Evolutionary conservation across 495 filamentous ascomycete species (phyloP).

Genomic region (Penicillium angulare): DNA sequence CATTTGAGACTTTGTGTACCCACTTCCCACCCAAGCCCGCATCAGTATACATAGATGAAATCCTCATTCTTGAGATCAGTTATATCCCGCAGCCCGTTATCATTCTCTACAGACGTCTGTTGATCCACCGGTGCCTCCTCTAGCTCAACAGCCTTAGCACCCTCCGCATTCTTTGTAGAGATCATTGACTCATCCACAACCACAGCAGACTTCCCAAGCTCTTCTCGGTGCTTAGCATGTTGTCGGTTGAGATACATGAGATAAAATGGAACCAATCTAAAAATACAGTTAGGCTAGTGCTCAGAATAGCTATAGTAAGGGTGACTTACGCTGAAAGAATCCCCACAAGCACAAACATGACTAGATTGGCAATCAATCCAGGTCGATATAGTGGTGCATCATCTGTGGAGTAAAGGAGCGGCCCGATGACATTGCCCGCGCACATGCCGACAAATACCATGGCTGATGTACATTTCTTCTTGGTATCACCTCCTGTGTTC

Average conservation of each 20-base stretch:
- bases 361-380: conserved; percentile 25
- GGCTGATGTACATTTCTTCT: conserved; percentile 23
- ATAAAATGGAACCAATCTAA: conserved; percentile 32
- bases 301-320: not conserved
- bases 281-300: not conserved
- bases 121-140: conserved; percentile 16
- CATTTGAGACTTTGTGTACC: too few species aligned
- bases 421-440: conserved; percentile 24
- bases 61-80: conserved; percentile 31
- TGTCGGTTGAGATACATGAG: conserved; percentile 47
- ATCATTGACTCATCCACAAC: conserved; percentile 24
- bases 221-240: conserved; percentile 43
- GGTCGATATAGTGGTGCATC: conserved; percentile 25
- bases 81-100: conserved; percentile 25
- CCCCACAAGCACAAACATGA: conserved; percentile 23
- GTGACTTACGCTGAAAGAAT: conserved; percentile 20
- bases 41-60: conserved; percentile 28
- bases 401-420: conserved; percentile 21
- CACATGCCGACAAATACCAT: conserved; percentile 25
- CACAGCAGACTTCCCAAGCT: conserved; percentile 25
- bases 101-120: not conserved
- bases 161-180: conserved; percentile 7
- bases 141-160: conserved; percentile 16
- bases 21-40: too few species aligned
- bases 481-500: conserved; percentile 33